Conservation (phyloP, 2,329 filamentous ascomycete genomes). For the Botrytis squamosa region DNA sequence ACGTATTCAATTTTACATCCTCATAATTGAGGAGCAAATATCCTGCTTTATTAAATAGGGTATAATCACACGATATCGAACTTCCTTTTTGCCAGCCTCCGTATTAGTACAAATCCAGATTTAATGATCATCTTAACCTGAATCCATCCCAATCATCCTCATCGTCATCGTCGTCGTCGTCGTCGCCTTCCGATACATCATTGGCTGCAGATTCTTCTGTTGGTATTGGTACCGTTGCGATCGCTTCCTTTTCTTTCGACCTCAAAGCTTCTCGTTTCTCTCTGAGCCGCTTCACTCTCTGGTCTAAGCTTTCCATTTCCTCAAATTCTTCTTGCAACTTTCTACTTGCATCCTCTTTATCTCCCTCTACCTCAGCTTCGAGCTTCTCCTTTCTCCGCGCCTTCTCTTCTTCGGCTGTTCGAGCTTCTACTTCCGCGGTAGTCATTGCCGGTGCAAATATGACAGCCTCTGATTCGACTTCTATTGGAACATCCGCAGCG, state of each 20-base stretch:
- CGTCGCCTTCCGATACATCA: constrained; percentile 20
- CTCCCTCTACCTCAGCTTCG: constrained; percentile 59
- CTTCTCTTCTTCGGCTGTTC: constrained; percentile 51
- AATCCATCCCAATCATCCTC: constrained; percentile 29
- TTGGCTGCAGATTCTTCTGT: not conserved
- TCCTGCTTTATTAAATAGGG: not conserved
- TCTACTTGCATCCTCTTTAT: constrained; percentile 72
- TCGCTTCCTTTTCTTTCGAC: constrained; percentile 35
- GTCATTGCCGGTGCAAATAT: constrained; percentile 70
- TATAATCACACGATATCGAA: constrained; percentile 9
- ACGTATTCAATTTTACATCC: not conserved
- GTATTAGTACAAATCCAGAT: not conserved
- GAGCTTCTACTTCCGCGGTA: constrained; percentile 59
- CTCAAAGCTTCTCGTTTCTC: constrained; percentile 69
- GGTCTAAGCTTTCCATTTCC: constrained; percentile 78
- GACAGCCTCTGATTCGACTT: constrained; percentile 48
- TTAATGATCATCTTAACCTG: constrained; percentile 16
- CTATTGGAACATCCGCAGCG: constrained; percentile 41
- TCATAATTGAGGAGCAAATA: not conserved
- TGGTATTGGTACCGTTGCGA: not conserved
- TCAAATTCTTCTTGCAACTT: constrained; percentile 77
- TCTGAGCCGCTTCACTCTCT: constrained; percentile 65
- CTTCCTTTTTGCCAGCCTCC: not conserved
- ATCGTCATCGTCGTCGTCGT: constrained; percentile 25
- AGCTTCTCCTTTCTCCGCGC: constrained; percentile 48